phyloP scores from a whole-genome alignment of 306 rosid species.

The Potentilla sterilis region DNA sequence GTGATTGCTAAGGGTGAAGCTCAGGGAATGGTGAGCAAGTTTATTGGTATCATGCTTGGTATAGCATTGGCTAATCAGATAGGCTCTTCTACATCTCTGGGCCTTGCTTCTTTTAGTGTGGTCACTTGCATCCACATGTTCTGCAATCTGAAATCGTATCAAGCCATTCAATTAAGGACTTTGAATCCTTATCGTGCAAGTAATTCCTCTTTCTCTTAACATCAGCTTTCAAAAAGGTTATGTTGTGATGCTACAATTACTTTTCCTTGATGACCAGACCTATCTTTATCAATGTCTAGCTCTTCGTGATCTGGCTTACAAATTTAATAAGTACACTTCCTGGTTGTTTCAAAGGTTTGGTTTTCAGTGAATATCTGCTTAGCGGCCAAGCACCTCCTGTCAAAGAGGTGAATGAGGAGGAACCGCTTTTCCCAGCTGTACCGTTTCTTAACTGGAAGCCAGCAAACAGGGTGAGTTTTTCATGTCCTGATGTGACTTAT shows the following conservation, averaged over 20 bases:
- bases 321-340: not conserved
- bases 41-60: slow-evolving; percentile 74
- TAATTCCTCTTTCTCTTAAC: slow-evolving; percentile 40
- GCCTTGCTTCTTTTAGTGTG: slow-evolving; percentile 69
- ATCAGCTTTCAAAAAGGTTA: not conserved
- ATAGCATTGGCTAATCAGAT: slow-evolving; percentile 76
- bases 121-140: slow-evolving; percentile 90
- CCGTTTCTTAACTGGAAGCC: slow-evolving; percentile 54
- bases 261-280: not conserved
- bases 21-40: slow-evolving; percentile 98
- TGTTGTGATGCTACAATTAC: not conserved
- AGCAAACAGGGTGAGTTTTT: slow-evolving; percentile 54
- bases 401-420: slow-evolving; percentile 83
- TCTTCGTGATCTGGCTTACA: not conserved
- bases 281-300: not conserved
- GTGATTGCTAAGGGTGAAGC: slow-evolving; percentile 99
- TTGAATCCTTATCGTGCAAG: slow-evolving; percentile 96
- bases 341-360: slow-evolving; percentile 62
- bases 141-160: slow-evolving; percentile 93
- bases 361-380: slow-evolving; percentile 85
- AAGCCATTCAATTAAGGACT: slow-evolving; percentile 81
- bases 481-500: slow-evolving; percentile 18
- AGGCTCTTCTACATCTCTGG: slow-evolving; percentile 72
- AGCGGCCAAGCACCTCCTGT: slow-evolving; percentile 88
- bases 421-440: slow-evolving; percentile 84